Conservation (phyloP, 768 basidiomycete species). For the Coprinopsis cinerea region DNA sequence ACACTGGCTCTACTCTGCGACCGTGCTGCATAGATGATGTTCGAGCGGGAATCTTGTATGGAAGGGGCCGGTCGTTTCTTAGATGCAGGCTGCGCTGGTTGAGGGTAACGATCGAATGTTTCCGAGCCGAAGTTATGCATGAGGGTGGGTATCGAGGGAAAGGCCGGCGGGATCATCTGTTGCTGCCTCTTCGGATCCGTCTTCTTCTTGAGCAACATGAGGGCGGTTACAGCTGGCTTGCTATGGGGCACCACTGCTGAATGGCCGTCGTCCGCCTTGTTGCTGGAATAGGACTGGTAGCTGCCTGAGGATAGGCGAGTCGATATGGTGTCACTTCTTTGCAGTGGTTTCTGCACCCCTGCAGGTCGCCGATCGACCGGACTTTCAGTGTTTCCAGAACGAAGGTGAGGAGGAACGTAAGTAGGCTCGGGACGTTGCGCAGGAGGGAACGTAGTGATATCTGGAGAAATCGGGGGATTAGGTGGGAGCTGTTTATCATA, state of each 20-base stretch:
- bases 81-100: background rate
- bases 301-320: conserved; percentile 3
- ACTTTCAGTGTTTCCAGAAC: background rate
- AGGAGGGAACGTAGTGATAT: background rate
- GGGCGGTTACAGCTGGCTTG: background rate
- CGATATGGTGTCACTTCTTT: background rate
- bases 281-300: conserved; percentile 8
- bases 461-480: background rate
- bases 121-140: background rate
- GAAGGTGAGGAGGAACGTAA: background rate
- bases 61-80: background rate
- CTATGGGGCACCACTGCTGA: background rate
- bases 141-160: background rate
- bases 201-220: background rate
- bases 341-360: background rate
- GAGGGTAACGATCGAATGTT: conserved; percentile 2
- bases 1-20: background rate
- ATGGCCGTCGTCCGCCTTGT: conserved; percentile 11
- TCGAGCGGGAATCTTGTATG: background rate
- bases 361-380: background rate
- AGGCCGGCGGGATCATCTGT: background rate
- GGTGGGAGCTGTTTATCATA: conserved; percentile 11
- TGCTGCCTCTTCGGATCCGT: background rate
- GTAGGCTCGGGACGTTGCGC: background rate
- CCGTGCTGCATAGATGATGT: background rate